Conservation (phyloP, 352 stramenopile genomes). For the Pythium aphanidermatum region DNA sequence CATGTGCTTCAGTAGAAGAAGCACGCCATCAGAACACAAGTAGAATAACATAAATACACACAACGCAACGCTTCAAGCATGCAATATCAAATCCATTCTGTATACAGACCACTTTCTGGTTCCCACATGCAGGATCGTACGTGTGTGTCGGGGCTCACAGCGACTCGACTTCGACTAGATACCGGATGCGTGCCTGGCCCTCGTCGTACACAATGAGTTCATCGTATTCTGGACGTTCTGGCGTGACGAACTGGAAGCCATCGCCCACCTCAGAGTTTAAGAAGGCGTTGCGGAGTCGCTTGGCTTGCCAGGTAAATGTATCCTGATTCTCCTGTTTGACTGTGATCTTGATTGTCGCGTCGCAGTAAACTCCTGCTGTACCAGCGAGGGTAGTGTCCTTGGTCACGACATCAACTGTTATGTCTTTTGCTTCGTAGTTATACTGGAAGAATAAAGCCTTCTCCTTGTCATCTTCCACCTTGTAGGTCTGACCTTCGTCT, state of each 20-base stretch:
- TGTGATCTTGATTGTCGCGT: conserved; percentile 24
- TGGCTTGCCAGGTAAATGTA: conserved; percentile 31
- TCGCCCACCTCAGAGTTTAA: conserved; percentile 11
- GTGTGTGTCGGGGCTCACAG: conserved; percentile 1
- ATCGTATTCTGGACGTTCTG: conserved; percentile 26
- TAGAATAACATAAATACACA: too few species aligned
- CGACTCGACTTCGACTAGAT: conserved; percentile 66
- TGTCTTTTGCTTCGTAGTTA: conserved; percentile 11
- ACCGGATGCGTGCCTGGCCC: conserved; percentile 59
- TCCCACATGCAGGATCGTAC: neutral
- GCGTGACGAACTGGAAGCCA: conserved; percentile 19
- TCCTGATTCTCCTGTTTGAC: neutral
- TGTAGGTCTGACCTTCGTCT: conserved; percentile 30
- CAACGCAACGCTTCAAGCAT: neutral
- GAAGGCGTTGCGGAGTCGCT: conserved; percentile 49
- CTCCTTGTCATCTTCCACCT: conserved; percentile 27
- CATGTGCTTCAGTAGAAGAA: too few species aligned
- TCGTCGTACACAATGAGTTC: conserved; percentile 79
- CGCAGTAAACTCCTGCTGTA: conserved; percentile 2
- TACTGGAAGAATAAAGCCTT: conserved; percentile 27
- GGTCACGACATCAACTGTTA: conserved; percentile 45
- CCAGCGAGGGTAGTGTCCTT: conserved; percentile 14
- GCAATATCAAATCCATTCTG: conserved; percentile 2
- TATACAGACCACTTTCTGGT: neutral
- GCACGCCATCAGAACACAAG: too few species aligned